Evolutionary conservation across 169 alveolate genomes (phyloP), one percentile per base, ranked within the genome.

Genomic region (Plasmodium knowlesi): DNA sequence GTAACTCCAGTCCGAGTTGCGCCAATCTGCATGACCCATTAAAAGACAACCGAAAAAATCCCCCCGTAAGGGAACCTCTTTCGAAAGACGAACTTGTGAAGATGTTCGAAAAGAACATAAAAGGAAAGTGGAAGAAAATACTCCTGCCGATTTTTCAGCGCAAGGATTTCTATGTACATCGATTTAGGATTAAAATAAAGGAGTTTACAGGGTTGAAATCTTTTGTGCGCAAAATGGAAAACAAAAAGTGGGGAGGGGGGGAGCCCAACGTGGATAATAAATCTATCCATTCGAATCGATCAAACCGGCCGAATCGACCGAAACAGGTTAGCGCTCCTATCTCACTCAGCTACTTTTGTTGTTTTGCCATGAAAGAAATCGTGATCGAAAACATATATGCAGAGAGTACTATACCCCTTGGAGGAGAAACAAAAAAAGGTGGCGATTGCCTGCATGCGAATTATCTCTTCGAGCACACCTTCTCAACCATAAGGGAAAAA

Each of bases 41-140:
- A 61, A 30, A 37, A 19, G 19, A 70, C 25, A 46, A 30, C 16
- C 46, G 28, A 84, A 57, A 28, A 57, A 12, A 71, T 22, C 9
- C 81, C 39, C 81, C 32, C 9, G 41, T 16, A 19, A 41, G 73
- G 41, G 19, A 79, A 16, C n/a, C 16, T 19, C 5, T 80, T 39
- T 89, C n/a, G 46, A 53, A 67, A 80, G 83, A 89, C 10, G 61
- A 89, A 67, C 70, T 80, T 41, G 37, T 80, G n/a, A 67, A 89
- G 53, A 34, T 61, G 57, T 89, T 89, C 76, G 73, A 53, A 89
- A 78, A 67, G 34, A 28, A 80, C 30, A 89, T 80, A 57, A 89
- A 89, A 80, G 94, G 90, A 0, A 89, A 89, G 12, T 89, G 94
- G 94, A 57, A 80, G 34, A 89, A 80, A 43, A 80, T 89, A 2